A percentile compares a stretch with the other conserved stretches of the same genome.
Evolutionary conservation across 2,329 filamentous ascomycete species (phyloP).

Genomic region (Rhexocercosporidium sp.): DNA sequence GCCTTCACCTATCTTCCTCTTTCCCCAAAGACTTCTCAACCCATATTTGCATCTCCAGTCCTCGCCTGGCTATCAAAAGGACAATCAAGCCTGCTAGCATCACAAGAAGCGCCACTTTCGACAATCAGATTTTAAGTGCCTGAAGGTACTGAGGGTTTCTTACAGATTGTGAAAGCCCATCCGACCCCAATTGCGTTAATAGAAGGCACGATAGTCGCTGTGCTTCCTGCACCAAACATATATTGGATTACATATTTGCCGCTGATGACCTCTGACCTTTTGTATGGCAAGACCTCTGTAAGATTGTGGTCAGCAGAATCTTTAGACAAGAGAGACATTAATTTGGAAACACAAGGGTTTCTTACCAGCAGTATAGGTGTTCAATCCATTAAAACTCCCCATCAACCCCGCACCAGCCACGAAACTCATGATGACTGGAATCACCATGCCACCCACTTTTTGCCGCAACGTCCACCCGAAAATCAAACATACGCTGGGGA

Average conservation of each 20-base stretch:
- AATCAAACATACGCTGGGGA: conserved; percentile 42
- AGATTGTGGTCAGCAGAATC: neutral
- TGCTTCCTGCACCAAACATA: conserved; percentile 36
- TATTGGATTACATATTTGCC: conserved; percentile 45
- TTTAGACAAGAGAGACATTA: too few species aligned
- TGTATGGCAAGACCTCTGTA: conserved; percentile 37
- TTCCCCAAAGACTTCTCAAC: neutral
- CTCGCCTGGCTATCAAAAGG: neutral
- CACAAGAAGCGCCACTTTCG: neutral
- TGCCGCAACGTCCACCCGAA: conserved; percentile 47
- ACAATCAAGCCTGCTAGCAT: neutral
- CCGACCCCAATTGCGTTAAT: conserved; percentile 38
- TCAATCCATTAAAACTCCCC: conserved; percentile 46
- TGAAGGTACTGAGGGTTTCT: neutral
- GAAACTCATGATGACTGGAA: conserved; percentile 45
- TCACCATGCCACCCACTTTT: conserved; percentile 42
- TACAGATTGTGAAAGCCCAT: conserved; percentile 3
- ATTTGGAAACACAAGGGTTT: neutral
- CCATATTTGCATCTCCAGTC: conserved; percentile 1
- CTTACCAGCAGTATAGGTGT: conserved; percentile 48
- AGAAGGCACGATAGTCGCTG: conserved; percentile 37
- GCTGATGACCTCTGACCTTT: conserved; percentile 38
- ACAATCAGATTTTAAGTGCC: neutral
- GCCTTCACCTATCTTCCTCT: neutral
- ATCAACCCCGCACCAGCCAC: conserved; percentile 45